Evolutionary conservation across 129 eudicot genomes (phyloP), one percentile per base, ranked within the genome.

Genomic region (Sambucus nigra): DNA sequence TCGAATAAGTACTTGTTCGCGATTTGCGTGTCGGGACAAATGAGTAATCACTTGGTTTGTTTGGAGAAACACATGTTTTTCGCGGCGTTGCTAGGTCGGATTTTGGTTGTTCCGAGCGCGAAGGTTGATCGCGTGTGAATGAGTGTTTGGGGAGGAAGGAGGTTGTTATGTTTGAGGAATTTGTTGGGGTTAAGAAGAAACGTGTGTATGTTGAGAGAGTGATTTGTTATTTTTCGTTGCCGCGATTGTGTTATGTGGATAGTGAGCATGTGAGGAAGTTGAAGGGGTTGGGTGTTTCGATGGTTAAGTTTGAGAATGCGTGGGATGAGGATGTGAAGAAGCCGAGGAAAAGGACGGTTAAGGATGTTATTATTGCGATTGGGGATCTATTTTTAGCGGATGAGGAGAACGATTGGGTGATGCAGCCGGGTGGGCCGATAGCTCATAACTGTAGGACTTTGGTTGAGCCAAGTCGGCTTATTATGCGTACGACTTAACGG

Each of bases 311-410:
- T 47, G 82, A 82, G 59, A 61, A 94, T 14, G 77, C 82, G 16
- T 92, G 99, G 99, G 57, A 21, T 22, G 99, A 92, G 74, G 85
- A 86, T 75, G 94, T 86, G n/a, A 92, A 80, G 76, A 74, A 86
- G 51, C 99, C 99, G 15, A 74, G 68, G 10, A 57, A 61, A 26
- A 82, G 94, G 60, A 82, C 84, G 2, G 51, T 75, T 41, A 59
- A 75, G 18, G 94, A 82, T 70, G 82, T 86, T 57, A 94, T 92
- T 48, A 67, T 92, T 64, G 96, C 96, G 8, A 82, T 92, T 44
- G 99, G 99, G 12, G 99, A 92, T 68, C 96, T 92, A 18, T 92
- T 86, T 72, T 92, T 92, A 80, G 96, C 96, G 48, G 91, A 82
- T 40, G 96, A 86, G 64, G 96, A 92, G 72, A 82, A 71, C 42